phyloP scores from a whole-genome alignment of 192 early-diverging fungal species.

The Backusella australiensis region DNA sequence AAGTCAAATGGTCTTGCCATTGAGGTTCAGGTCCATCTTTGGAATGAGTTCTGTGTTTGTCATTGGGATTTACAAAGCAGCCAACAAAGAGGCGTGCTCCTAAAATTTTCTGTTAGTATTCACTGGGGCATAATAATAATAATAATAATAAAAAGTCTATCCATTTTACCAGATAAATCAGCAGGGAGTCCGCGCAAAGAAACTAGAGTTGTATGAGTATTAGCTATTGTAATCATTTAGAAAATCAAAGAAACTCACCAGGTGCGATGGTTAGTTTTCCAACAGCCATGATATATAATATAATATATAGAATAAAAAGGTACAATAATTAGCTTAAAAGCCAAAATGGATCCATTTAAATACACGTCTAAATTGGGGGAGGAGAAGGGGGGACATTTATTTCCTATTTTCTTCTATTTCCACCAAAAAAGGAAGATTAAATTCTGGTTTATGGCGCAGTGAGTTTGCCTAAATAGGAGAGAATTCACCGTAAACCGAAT shows the following conservation, averaged over 20 bases:
- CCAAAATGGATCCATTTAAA: background rate
- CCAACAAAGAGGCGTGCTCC: constrained; percentile 26
- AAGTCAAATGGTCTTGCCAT: constrained; percentile 28
- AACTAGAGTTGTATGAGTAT: constrained; percentile 5
- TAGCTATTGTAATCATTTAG: background rate
- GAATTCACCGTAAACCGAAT: background rate
- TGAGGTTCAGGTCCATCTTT: constrained; percentile 22
- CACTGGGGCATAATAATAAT: background rate
- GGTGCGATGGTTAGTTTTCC: constrained; percentile 13
- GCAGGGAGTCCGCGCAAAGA: constrained; percentile 10
- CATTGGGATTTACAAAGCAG: constrained; percentile 24
- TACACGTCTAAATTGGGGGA: background rate
- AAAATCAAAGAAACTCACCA: background rate
- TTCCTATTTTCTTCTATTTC: background rate
- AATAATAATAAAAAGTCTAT: background rate
- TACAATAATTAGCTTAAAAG: background rate
- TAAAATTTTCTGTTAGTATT: background rate
- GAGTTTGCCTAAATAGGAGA: background rate
- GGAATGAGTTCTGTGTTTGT: constrained; percentile 36
- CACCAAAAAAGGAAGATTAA: background rate
- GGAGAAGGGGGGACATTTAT: background rate
- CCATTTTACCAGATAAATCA: background rate
- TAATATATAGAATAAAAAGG: background rate
- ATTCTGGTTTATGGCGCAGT: background rate
- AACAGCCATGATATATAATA: constrained; percentile 1